Evolutionary conservation across 1,284 basidiomycete genomes (phyloP).

Genomic region (Cryptococcus deneoformans): DNA sequence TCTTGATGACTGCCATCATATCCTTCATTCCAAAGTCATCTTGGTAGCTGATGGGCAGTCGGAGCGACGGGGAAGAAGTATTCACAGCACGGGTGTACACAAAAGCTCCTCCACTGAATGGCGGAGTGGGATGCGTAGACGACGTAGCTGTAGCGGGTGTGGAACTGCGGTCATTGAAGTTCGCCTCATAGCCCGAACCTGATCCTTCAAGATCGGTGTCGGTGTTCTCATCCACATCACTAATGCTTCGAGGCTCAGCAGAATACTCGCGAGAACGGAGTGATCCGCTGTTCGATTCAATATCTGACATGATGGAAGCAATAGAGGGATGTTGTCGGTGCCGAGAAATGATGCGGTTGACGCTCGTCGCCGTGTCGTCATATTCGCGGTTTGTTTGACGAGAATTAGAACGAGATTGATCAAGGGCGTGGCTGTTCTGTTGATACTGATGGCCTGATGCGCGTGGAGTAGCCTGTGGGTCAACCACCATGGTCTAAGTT

Average conservation of each 20-base stretch:
- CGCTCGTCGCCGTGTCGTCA: conserved; percentile 25
- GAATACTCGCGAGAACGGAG: conserved; percentile 9
- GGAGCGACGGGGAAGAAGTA: conserved; percentile 19
- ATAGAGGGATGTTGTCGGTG: conserved; percentile 49
- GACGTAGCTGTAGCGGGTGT: conserved; percentile 41
- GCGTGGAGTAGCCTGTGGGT: not conserved
- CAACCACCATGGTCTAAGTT: not conserved
- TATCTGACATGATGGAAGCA: conserved; percentile 43
- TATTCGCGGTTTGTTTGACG: conserved; percentile 10
- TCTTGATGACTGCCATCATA: conserved; percentile 80
- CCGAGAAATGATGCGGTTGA: conserved; percentile 33
- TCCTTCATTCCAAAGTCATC: conserved; percentile 79
- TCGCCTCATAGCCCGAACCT: conserved; percentile 5
- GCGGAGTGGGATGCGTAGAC: conserved; percentile 33
- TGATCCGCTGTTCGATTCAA: conserved; percentile 4
- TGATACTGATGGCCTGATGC: not conserved
- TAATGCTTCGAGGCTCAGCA: not conserved
- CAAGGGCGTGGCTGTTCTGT: not conserved
- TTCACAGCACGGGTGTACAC: conserved; percentile 31
- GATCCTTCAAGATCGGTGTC: conserved; percentile 1
- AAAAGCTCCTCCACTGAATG: conserved; percentile 23
- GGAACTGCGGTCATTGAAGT: conserved; percentile 23
- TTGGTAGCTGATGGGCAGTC: conserved; percentile 57
- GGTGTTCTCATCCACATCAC: conserved; percentile 5
- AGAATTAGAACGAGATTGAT: conserved; percentile 18